phyloP scores from a whole-genome alignment of 2,329 filamentous ascomycete species.

The Trichoderma hamatum region DNA sequence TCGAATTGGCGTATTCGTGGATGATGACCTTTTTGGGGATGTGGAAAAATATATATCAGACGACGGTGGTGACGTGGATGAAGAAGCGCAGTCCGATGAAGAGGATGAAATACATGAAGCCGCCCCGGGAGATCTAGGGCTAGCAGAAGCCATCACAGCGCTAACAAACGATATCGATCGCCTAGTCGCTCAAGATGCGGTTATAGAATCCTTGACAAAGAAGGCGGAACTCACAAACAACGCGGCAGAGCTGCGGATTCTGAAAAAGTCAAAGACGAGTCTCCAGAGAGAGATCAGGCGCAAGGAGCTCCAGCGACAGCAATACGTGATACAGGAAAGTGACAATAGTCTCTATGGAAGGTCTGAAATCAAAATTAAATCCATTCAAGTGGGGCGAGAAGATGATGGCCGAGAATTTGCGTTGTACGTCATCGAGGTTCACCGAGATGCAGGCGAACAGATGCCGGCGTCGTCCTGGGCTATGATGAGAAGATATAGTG shows the following conservation, averaged over 20 bases:
- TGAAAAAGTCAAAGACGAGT: slow-evolving; percentile 92
- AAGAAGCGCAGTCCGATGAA: slow-evolving; percentile 58
- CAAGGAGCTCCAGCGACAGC: slow-evolving; percentile 93
- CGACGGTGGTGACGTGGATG: slow-evolving; percentile 74
- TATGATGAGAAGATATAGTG: slow-evolving; percentile 90
- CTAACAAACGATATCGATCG: slow-evolving; percentile 92
- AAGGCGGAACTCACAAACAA: slow-evolving; percentile 99
- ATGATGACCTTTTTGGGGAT: slow-evolving; percentile 91
- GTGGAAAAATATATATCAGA: slow-evolving; percentile 84
- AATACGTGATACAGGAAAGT: slow-evolving; percentile 96
- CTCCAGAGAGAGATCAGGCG: slow-evolving; percentile 87
- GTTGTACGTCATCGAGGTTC: slow-evolving; percentile 90
- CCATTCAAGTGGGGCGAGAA: slow-evolving; percentile 88
- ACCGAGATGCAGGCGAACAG: slow-evolving; percentile 85
- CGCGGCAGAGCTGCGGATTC: slow-evolving; percentile 84
- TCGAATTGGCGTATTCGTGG: slow-evolving; percentile 87
- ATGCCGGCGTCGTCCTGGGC: slow-evolving; percentile 97
- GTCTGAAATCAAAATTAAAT: slow-evolving; percentile 86
- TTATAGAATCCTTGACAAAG: slow-evolving; percentile 86
- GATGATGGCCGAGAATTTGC: slow-evolving; percentile 93
- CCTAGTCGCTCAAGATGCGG: slow-evolving; percentile 81
- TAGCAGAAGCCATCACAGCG: slow-evolving; percentile 88
- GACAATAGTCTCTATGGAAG: slow-evolving; percentile 96
- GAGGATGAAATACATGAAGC: slow-evolving; percentile 91
- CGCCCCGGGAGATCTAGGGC: slow-evolving; percentile 87